Evolutionary conservation across 2,329 filamentous ascomycete genomes (phyloP), one percentile per base, ranked within the genome.

Genomic region (Calonectria leucothoes): DNA sequence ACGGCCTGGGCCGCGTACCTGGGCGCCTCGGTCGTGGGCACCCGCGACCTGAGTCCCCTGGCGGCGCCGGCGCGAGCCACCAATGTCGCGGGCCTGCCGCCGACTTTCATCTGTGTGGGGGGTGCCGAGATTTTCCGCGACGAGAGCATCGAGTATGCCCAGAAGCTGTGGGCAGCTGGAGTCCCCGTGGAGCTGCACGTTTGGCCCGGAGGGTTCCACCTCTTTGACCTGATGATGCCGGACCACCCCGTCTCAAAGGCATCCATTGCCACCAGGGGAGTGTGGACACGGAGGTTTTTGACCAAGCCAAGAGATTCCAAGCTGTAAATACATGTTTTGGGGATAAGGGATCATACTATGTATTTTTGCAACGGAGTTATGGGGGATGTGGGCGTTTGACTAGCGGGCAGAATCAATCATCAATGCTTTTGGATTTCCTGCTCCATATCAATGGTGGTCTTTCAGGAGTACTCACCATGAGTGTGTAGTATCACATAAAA

Each of bases 111-210:
- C 37, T 84, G 86, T 63, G 82, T 85, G 7, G 86, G 87, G 0
- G 81, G 83, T 7, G 77, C 86, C 45, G 87, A 89, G 76, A 78
- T 86, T 35, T 88, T 88, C 73, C 81, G 85, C 4, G 84, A 87
- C 17, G 83, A 88, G 71, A 80, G 79, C 59, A 70, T 88, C 23
- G 80, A 81, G 27, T 88, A 84, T 77, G 86, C 85, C 17, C 78
- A 75, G 29, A 83, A 80, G 65, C 75, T 88, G 39, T 85, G 83
- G 72, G 82, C 80, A n/a, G 83, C 82, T 15, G 86, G 86, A 27
- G 85, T 87, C n/a, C 79, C 82, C 37, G 79, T 81, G 7, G 86
- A 89, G 74, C 74, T 87, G 51, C 86, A 88, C 76, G 80, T 89
- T 6, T 86, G 85, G 79, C 84, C 85, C 0, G 85, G 86, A 1